Percentiles rank a stretch among this genome's conserved stretches.
Evolutionary conservation across 208 protist species (phyloP).

Genomic region (Trypanosoma caninum): DNA sequence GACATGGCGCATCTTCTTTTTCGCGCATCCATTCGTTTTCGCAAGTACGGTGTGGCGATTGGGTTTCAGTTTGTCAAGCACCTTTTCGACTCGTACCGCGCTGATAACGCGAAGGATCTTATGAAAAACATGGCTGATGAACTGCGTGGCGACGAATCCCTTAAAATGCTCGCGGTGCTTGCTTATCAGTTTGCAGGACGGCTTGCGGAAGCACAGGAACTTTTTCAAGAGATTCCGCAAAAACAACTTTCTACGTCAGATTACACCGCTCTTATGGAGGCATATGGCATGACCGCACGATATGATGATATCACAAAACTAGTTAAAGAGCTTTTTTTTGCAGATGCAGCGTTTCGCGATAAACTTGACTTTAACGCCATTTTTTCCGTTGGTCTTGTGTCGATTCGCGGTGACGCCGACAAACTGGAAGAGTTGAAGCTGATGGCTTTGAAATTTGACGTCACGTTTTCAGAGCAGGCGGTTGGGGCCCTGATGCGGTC

Average conservation of each 20-base stretch:
- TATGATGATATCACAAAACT: conserved; percentile 50
- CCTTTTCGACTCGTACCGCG: conserved; percentile 83
- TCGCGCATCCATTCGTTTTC: conserved; percentile 84
- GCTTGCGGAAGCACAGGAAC: conserved; percentile 26
- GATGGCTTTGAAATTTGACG: conserved; percentile 22
- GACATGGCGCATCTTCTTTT: conserved; percentile 92
- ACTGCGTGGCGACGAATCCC: conserved; percentile 43
- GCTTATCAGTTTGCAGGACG: conserved; percentile 69
- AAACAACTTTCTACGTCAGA: conserved; percentile 45
- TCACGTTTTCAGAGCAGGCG: conserved; percentile 53
- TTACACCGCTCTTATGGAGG: conserved; percentile 69
- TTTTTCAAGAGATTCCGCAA: conserved; percentile 50
- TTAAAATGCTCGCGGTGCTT: conserved; percentile 63
- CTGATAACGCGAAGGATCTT: conserved; percentile 72
- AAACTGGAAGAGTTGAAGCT: conserved; percentile 33
- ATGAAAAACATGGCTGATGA: conserved; percentile 87
- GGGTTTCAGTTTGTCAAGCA: conserved; percentile 58
- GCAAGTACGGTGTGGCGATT: conserved; percentile 79
- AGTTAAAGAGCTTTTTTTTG: conserved; percentile 20
- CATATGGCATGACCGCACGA: conserved; percentile 47
- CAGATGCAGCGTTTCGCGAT: not conserved
- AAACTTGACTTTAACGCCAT: conserved; percentile 36
- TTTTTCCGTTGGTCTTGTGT: conserved; percentile 45
- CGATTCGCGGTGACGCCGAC: conserved; percentile 38
- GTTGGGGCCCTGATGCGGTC: conserved; percentile 44